Evolutionary conservation across 169 alveolate species (phyloP).

Genomic region (Miamiensis avidus): DNA sequence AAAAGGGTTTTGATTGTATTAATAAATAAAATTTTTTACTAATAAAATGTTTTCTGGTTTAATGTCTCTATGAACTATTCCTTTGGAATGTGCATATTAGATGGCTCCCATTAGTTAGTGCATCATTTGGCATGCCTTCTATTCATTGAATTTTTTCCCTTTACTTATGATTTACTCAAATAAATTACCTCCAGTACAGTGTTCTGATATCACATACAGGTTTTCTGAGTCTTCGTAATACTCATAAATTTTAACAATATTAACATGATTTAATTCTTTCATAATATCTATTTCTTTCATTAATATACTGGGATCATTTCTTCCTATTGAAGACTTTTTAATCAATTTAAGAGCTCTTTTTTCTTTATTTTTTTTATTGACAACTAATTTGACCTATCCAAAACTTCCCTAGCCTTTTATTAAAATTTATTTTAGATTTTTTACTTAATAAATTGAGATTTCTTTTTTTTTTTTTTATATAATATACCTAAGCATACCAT

Average conservation of each 20-base stretch:
- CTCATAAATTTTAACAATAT: conserved; percentile 44
- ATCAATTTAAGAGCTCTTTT: conserved; percentile 47
- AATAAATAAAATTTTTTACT: too few relatives aligned
- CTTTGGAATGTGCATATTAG: conserved; percentile 46
- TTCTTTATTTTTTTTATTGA: conserved; percentile 25
- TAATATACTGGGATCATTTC: conserved; percentile 4
- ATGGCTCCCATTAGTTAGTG: conserved; percentile 41
- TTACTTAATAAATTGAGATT: too few relatives aligned
- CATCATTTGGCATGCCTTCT: conserved; percentile 43
- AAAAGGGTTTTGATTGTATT: neutral
- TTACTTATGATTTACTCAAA: neutral
- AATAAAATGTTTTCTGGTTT: conserved; percentile 64
- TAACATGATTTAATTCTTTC: conserved; percentile 34
- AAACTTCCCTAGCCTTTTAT: conserved; percentile 61
- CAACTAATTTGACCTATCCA: conserved; percentile 30
- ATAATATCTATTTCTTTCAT: conserved; percentile 37
- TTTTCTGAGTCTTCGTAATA: conserved; percentile 41
- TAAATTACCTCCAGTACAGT: conserved; percentile 35
- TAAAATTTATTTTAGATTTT: too few relatives aligned
- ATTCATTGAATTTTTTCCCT: conserved; percentile 23
- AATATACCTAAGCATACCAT: too few relatives aligned
- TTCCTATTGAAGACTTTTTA: neutral
- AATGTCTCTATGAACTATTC: conserved; percentile 59
- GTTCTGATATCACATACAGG: conserved; percentile 46
- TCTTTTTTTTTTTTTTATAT: too few relatives aligned